Evolutionary conservation across 805 yeast genomes (phyloP), one percentile per base, ranked within the genome.

Genomic region (Ogataea siamensis): DNA sequence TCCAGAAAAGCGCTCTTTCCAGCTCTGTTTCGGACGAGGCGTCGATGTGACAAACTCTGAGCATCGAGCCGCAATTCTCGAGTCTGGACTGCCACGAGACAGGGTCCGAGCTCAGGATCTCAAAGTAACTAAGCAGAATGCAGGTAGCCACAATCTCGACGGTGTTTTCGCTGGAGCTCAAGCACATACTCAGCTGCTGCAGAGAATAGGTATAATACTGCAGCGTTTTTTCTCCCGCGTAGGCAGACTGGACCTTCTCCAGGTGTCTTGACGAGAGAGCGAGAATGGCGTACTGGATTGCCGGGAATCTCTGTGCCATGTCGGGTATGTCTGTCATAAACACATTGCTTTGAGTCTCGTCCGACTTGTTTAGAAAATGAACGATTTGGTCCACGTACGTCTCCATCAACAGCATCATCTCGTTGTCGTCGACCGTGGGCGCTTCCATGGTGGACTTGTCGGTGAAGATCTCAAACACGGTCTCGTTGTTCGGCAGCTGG

Each of bases 1-100:
- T 62, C 75, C 74, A 71, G 39, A 71, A 68, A 30, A 70, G 49
- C 0, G 67, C 63, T 39, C 69, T 47, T 31, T 64, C 65, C 14
- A 67, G 53, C 14, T 42, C 45, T 18, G 57, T 53, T 52, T 61
- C 24, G 26, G 66, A 53, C 29, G 62, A 57, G 1, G 70, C 73
- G 45, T 63, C 53, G 31, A 69, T 62, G 5, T 60, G 62, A 31
- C 63, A 62, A 10, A 67, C 60, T 26, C 61, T 55, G 36, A 70
- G 60, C 44, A 66, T 44, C 0, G 62, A 54, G 4, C 66, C 63
- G 44, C 68, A 66, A 7, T 67, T 71, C 42, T 57, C 66, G 13
- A 66, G 51, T 40, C 63, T 68, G 23, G 60, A 59, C 34, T 68
- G 50, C 71, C 73, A 66, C 40, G 60, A 53, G 32, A 52, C 55